These are phyloP conservation scores for Ceratocystis harringtonii DNA, from an alignment of 2,329 filamentous ascomycete species.

Conservation along the genomic window DNA sequence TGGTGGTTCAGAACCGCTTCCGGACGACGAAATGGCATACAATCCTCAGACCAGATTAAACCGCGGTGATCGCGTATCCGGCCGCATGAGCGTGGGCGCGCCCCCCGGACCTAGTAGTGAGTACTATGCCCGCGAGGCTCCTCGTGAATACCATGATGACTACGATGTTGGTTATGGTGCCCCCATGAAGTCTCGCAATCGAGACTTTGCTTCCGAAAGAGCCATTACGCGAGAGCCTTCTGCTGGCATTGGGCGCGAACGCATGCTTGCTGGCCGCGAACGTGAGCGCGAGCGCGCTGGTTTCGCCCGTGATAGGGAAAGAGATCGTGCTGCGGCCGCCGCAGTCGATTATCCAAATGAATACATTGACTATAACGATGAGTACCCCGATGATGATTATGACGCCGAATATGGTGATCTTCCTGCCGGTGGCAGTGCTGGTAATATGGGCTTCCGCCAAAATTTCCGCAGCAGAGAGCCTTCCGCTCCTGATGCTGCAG, in stretches of 20 bases:
- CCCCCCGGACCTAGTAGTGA: conserved; percentile 6
- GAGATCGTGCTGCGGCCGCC: conserved; percentile 4
- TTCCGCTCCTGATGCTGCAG: conserved; percentile 11
- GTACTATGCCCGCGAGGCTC: conserved; percentile 16
- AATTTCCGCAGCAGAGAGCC: conserved; percentile 9
- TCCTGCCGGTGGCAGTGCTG: conserved; percentile 12
- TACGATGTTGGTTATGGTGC: conserved; percentile 14
- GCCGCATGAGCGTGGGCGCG: conserved; percentile 11
- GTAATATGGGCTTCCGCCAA: conserved; percentile 14
- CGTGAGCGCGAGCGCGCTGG: conserved; percentile 6
- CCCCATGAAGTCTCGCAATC: conserved; percentile 3
- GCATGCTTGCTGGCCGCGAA: conserved; percentile 2
- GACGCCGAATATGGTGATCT: conserved; percentile 11
- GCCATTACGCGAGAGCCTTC: conserved; percentile 11
- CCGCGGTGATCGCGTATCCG: conserved; percentile 11
- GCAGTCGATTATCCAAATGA: conserved; percentile 9
- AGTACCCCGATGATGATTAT: conserved; percentile 12
- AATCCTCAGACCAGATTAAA: conserved; percentile 2
- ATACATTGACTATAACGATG: conserved; percentile 13
- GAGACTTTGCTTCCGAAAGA: conserved; percentile 3
- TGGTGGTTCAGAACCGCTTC: conserved; percentile 2
- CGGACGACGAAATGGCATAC: conserved; percentile 15
- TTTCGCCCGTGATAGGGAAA: conserved; percentile 7
- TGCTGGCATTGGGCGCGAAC: conserved; percentile 6
- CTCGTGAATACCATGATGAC: conserved; percentile 15